Percentiles rank a stretch among this genome's conserved stretches.
Conservation (phyloP, 1,284 basidiomycete genomes). For the Puccinia novopanici region DNA sequence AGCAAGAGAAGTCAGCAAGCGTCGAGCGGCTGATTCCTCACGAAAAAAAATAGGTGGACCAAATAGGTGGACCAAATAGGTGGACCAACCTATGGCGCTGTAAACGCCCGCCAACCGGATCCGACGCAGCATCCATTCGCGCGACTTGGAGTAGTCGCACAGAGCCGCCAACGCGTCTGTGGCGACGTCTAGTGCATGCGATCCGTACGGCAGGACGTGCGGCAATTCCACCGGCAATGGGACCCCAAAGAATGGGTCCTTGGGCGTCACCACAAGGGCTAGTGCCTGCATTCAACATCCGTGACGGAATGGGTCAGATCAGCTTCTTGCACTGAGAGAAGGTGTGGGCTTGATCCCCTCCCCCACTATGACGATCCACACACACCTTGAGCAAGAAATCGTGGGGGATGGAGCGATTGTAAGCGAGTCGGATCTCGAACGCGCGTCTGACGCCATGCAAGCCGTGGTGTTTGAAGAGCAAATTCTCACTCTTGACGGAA, state of each 20-base stretch:
- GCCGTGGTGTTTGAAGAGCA: constrained; percentile 10
- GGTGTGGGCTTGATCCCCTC: too few relatives aligned
- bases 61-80: too few relatives aligned
- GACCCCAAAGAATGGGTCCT: constrained; percentile 29
- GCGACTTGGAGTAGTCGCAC: constrained; percentile 19
- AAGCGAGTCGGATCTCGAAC: constrained; percentile 19
- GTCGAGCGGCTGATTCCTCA: too few relatives aligned
- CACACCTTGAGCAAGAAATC: constrained; percentile 24
- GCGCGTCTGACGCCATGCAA: constrained; percentile 27
- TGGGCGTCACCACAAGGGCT: constrained; percentile 15
- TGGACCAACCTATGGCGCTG: constrained; percentile 19
- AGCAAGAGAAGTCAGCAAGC: too few relatives aligned
- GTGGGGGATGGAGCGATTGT: constrained; percentile 25
- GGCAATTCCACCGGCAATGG: constrained; percentile 26
- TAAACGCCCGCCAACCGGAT: constrained; percentile 38
- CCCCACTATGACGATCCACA: not conserved
- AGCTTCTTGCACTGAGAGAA: too few relatives aligned
- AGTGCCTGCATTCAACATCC: constrained; percentile 2
- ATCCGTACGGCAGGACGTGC: constrained; percentile 31
- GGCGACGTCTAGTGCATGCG: constrained; percentile 20
- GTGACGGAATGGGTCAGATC: not conserved
- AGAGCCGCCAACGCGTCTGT: constrained; percentile 19
- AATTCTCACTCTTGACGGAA: not conserved
- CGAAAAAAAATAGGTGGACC: too few relatives aligned
- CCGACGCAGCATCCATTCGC: constrained; percentile 44